These are phyloP conservation scores for Aechmea fasciata DNA, from an alignment of 176 grass and related monocot genomes.

Conservation along the genomic window DNA sequence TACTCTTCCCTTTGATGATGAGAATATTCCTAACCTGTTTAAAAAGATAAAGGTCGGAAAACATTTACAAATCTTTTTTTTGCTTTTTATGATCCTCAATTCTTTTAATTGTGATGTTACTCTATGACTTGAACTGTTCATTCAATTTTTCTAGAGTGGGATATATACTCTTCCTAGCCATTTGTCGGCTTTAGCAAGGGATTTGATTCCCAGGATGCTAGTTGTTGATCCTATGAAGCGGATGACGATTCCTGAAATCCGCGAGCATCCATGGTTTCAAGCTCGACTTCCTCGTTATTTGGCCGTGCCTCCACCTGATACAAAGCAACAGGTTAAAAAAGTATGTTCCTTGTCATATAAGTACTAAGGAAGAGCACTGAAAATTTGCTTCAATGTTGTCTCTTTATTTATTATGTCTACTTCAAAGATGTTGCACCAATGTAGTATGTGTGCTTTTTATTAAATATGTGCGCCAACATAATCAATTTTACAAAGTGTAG, in stretches of 20 bases:
- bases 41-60: constrained; percentile 88
- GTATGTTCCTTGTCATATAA: constrained; percentile 14
- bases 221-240: constrained; percentile 94
- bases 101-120: neutral
- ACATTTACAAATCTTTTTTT: neutral
- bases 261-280: constrained; percentile 85
- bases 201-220: constrained; percentile 94
- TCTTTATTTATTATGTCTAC: too few species aligned
- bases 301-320: constrained; percentile 82
- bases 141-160: constrained; percentile 43
- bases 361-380: neutral
- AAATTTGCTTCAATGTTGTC: neutral
- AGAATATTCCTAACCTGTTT: constrained; percentile 85
- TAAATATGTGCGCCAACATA: too few species aligned
- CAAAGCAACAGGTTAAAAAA: constrained; percentile 78
- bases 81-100: neutral
- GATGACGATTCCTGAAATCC: constrained; percentile 84
- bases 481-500: too few species aligned
- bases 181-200: constrained; percentile 77
- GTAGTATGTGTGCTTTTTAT: too few species aligned
- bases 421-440: too few species aligned
- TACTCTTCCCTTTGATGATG: constrained; percentile 94
- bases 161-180: constrained; percentile 94
- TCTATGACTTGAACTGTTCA: neutral
- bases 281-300: constrained; percentile 67